A percentile compares a stretch with the other conserved stretches of the same genome.
These are phyloP conservation scores for Vitis hybrid DNA, from an alignment of 177 flowering plant species.

Conservation along the genomic window DNA sequence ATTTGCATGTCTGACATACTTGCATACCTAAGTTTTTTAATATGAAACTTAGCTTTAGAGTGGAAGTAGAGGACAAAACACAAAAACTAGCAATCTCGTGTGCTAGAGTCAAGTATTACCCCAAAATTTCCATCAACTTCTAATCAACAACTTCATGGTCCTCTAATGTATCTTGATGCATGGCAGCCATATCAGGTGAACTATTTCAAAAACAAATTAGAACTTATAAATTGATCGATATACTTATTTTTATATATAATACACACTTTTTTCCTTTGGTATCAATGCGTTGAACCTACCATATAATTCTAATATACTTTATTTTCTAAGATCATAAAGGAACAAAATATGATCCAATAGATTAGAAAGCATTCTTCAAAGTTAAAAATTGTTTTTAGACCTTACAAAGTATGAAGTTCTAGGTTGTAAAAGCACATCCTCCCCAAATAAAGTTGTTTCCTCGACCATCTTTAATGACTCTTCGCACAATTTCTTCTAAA, in stretches of 20 bases:
- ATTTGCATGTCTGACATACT: too few relatives aligned
- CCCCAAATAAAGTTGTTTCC: constrained; percentile 61
- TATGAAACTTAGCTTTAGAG: not conserved
- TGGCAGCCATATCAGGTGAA: constrained; percentile 69
- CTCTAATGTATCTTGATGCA: constrained; percentile 80
- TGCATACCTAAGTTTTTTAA: too few relatives aligned
- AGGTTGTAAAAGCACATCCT: constrained; percentile 53
- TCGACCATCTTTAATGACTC: constrained; percentile 54
- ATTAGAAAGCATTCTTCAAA: too few relatives aligned
- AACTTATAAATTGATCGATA: too few relatives aligned
- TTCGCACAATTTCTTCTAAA: constrained; percentile 69
- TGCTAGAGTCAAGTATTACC: constrained; percentile 23
- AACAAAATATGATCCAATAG: too few relatives aligned
- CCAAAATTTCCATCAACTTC: constrained; percentile 54
- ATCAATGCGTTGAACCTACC: too few relatives aligned
- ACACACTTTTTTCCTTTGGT: too few relatives aligned
- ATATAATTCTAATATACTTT: too few relatives aligned
- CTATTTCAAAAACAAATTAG: constrained; percentile 20
- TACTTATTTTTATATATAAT: too few relatives aligned
- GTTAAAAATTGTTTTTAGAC: constrained; percentile 16
- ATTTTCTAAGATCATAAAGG: too few relatives aligned
- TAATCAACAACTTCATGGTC: constrained; percentile 46
- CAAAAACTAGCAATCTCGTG: not conserved
- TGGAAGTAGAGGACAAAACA: not conserved
- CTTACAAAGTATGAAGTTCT: constrained; percentile 44